Percentiles rank a stretch among this genome's conserved stretches.
Evolutionary conservation across 495 filamentous ascomycete genomes (phyloP).

Genomic region (Schizothecium vesticola): DNA sequence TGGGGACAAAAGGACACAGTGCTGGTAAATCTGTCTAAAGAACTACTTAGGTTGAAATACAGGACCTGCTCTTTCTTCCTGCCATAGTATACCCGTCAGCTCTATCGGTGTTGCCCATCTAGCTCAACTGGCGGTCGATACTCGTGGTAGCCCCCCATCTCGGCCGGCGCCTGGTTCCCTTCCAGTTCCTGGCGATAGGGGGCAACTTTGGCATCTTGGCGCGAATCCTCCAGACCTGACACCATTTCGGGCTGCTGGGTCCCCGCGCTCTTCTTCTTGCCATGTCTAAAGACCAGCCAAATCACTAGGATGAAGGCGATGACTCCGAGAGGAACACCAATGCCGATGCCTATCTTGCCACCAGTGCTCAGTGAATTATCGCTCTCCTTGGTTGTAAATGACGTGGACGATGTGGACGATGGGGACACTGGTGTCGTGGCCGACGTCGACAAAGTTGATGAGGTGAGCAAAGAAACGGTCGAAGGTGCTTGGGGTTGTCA

Average conservation of each 20-base stretch:
- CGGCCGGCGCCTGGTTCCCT: neutral
- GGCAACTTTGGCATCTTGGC: neutral
- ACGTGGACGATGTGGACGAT: neutral
- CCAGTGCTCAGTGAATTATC: neutral
- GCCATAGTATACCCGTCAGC: no score
- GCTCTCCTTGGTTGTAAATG: neutral
- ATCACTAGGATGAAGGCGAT: neutral
- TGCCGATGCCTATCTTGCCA: neutral
- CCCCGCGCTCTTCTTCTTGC: neutral
- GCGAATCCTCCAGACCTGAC: neutral
- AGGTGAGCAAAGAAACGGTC: neutral
- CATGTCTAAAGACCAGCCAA: neutral
- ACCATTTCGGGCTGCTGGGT: neutral
- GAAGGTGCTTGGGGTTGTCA: neutral
- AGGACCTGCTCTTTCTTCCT: no score
- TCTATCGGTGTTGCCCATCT: neutral
- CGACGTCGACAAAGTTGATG: neutral
- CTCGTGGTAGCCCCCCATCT: neutral
- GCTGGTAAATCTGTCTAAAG: no score
- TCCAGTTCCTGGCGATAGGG: neutral
- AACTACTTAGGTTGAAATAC: no score
- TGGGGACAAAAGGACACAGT: no score
- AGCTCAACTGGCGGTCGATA: neutral
- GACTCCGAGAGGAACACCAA: neutral
- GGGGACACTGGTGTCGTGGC: neutral